Conservation (phyloP, 768 basidiomycete species). For the Russula ochroleuca region DNA sequence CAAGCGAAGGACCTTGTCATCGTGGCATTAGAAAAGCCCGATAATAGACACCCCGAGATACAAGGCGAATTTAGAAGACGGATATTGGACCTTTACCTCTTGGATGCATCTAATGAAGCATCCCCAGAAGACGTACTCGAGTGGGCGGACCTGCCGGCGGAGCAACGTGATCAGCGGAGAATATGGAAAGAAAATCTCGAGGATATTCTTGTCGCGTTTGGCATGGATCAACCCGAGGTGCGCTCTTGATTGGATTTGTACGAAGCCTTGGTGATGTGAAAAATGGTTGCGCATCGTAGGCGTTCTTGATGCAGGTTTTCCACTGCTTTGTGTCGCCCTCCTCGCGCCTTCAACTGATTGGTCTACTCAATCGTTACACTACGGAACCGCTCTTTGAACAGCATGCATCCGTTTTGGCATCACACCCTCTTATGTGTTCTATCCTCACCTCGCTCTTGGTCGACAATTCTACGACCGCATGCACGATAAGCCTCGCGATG, state of each 20-base stretch:
- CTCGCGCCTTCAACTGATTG: constrained; percentile 64
- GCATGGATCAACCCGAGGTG: constrained; percentile 60
- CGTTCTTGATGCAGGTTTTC: constrained; percentile 64
- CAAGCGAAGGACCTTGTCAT: constrained; percentile 72
- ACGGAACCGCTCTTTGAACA: constrained; percentile 49
- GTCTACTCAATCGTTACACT: constrained; percentile 59
- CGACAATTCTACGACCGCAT: constrained; percentile 70
- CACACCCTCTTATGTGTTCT: constrained; percentile 59
- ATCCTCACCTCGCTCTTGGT: constrained; percentile 64
- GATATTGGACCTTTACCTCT: constrained; percentile 69
- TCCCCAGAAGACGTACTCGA: constrained; percentile 72
- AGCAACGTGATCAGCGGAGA: constrained; percentile 53
- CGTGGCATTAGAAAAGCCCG: constrained; percentile 50
- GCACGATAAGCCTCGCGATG: constrained; percentile 57
- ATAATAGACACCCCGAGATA: constrained; percentile 45
- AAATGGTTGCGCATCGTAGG: constrained; percentile 40
- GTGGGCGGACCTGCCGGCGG: constrained; percentile 62
- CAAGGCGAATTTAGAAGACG: constrained; percentile 62
- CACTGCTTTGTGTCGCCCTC: constrained; percentile 55
- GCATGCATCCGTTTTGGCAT: constrained; percentile 49
- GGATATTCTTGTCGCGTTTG: constrained; percentile 64
- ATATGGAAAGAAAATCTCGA: constrained; percentile 79
- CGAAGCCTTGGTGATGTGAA: background rate
- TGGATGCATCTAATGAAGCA: constrained; percentile 72
- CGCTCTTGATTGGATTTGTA: constrained; percentile 32